Conservation (phyloP, 257 asterid genomes). For the Primulina tabacum region DNA sequence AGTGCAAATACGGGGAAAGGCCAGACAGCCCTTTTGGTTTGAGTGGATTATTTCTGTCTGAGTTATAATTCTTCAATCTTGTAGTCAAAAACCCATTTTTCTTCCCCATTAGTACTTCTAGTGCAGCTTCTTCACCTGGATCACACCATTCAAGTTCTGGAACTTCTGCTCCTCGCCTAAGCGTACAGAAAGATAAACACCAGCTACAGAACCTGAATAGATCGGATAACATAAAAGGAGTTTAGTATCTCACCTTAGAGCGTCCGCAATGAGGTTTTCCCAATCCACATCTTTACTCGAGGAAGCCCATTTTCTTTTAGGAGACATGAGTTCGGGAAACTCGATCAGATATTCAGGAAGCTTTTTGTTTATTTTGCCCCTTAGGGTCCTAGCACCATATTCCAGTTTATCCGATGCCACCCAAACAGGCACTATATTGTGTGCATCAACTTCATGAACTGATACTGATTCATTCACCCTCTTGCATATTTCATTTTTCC, state of each 20-base stretch:
- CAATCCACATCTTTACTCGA: slow-evolving; percentile 46
- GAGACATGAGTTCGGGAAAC: slow-evolving; percentile 55
- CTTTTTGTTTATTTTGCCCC: slow-evolving; percentile 72
- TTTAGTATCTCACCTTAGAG: slow-evolving; percentile 50
- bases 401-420: slow-evolving; percentile 86
- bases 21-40: slow-evolving; percentile 85
- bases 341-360: slow-evolving; percentile 78
- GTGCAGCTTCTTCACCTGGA: slow-evolving; percentile 85
- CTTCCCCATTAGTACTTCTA: slow-evolving; percentile 62
- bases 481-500: slow-evolving; percentile 70
- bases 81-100: slow-evolving; percentile 66
- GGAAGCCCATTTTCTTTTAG: slow-evolving; percentile 51
- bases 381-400: slow-evolving; percentile 79
- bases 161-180: slow-evolving; percentile 92
- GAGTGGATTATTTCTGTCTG: slow-evolving; percentile 83
- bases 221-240: slow-evolving; percentile 2
- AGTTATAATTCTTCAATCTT: slow-evolving; percentile 61
- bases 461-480: slow-evolving; percentile 56
- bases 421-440: slow-evolving; percentile 90
- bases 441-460: slow-evolving; percentile 89
- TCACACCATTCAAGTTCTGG: slow-evolving; percentile 95
- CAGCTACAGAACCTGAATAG: slow-evolving; percentile 17
- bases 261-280: slow-evolving; percentile 58
- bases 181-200: slow-evolving; percentile 28
- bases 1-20: slow-evolving; percentile 95